Percentiles rank a stretch among this genome's conserved stretches.
phyloP scores from a whole-genome alignment of 208 protist species.

The Trypanosoma rangeli region DNA sequence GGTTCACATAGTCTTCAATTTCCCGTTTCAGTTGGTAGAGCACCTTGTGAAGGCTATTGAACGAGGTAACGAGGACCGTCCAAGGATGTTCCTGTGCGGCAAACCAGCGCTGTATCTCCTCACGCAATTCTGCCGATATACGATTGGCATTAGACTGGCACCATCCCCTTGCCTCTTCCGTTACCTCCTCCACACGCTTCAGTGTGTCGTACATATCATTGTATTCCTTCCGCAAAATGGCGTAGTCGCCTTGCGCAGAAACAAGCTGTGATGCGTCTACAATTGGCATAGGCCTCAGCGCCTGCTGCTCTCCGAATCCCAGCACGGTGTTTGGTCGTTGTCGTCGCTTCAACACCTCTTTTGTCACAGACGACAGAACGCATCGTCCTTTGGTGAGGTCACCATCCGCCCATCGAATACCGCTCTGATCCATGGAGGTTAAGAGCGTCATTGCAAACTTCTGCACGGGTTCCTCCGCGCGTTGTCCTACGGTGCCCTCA shows the following conservation, averaged over 20 bases:
- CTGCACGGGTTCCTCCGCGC: not conserved
- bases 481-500: not conserved
- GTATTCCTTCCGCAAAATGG: constrained; percentile 26
- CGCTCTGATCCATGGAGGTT: constrained; percentile 28
- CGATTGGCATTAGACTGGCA: constrained; percentile 14
- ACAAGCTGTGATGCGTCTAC: constrained; percentile 21
- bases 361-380: constrained; percentile 18
- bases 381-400: constrained; percentile 23
- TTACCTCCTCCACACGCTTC: constrained; percentile 29
- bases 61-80: constrained; percentile 11
- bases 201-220: constrained; percentile 9
- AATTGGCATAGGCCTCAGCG: constrained; percentile 26
- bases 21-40: constrained; percentile 57
- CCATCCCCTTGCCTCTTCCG: constrained; percentile 26
- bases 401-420: constrained; percentile 34
- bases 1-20: constrained; percentile 57
- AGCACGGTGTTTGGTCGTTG: not conserved
- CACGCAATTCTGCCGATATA: constrained; percentile 19
- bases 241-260: constrained; percentile 18
- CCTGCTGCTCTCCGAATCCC: not conserved
- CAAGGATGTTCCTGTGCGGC: constrained; percentile 26
- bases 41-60: constrained; percentile 28
- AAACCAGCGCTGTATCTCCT: constrained; percentile 28
- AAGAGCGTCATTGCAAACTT: constrained; percentile 7
- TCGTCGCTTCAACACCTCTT: constrained; percentile 18